Evolutionary conservation across 129 eudicot genomes (phyloP), one percentile per base, ranked within the genome.

Genomic region (Erigeron canadensis): DNA sequence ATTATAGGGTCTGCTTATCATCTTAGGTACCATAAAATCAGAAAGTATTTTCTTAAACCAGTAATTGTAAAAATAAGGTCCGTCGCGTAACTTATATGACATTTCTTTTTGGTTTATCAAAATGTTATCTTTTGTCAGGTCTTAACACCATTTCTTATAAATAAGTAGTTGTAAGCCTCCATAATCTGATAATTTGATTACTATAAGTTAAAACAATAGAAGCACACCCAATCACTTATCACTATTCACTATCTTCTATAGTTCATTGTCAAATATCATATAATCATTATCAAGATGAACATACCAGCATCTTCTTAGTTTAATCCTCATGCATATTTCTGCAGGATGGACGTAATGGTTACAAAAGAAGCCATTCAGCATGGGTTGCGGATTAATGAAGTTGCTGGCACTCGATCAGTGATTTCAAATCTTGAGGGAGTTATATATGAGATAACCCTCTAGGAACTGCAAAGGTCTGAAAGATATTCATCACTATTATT

Each of bases 301-400:
- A 28, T 12, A 8, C 64, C 10, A 22, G 28, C 65, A 60, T 10
- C 4, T 1, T 34, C 18, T 10, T 5, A 10, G 15, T 38, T 41
- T 63, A 45, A 45, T 12, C 47, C 17, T 39, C 0, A 10, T 57
- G 38, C 63, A 17, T 40, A 7, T 8, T 9, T 21, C 38, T 75
- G 87, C 84, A 92, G 98, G 77, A 93, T 93, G 95, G 98, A 93
- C 61, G 80, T 72, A 16, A 70, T 87, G 92, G 96, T 93, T 39
- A 54, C 79, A 1, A 71, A 76, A 63, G 95, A 93, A 83, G 98
- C 98, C 8, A 28, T 65, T 50, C 68, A 67, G 54, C 96, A 87
- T 66, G 96, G 95, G 58, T 63, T 93, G 78, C 78, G 54, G 62
- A 76, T 89, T 63, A 73, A 42, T 42, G 98, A 93, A 87, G 86